Evolutionary conservation across 495 filamentous ascomycete species (phyloP).

Genomic region (Tetracladium marchalianum): DNA sequence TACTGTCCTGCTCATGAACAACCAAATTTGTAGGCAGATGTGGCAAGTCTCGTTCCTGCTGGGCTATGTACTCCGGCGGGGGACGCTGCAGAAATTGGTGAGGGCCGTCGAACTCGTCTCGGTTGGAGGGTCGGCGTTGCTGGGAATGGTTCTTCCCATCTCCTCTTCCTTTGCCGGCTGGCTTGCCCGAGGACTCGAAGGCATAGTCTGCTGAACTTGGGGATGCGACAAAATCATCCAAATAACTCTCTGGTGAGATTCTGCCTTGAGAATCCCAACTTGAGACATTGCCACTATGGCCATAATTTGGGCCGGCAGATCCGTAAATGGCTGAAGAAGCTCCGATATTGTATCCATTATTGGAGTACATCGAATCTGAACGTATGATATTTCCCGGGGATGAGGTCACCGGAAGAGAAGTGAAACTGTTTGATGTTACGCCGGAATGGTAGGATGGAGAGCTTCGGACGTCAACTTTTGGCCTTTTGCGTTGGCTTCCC

Average conservation of each 20-base stretch:
- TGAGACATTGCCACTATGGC: slow-evolving; percentile 9
- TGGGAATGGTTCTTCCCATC: slow-evolving; percentile 48
- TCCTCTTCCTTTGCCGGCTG: slow-evolving; percentile 30
- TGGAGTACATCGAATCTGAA: slow-evolving; percentile 13
- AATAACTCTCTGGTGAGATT: slow-evolving; percentile 19
- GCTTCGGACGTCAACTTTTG: slow-evolving; percentile 15
- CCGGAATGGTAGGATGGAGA: slow-evolving; percentile 7
- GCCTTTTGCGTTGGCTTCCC: slow-evolving; percentile 7
- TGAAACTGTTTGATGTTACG: slow-evolving; percentile 13
- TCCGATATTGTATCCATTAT: slow-evolving; percentile 15
- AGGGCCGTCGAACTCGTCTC: slow-evolving; percentile 83
- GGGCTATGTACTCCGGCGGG: slow-evolving; percentile 50
- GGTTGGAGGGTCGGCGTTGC: slow-evolving; percentile 59
- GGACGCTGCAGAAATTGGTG: slow-evolving; percentile 68
- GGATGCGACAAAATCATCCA: slow-evolving; percentile 20
- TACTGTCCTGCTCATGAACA: slow-evolving; percentile 73
- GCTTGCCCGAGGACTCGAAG: slow-evolving; percentile 14
- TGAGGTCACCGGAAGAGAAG: slow-evolving; percentile 7
- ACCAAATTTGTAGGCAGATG: slow-evolving; percentile 74
- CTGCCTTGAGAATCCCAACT: slow-evolving; percentile 18
- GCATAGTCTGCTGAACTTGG: slow-evolving; percentile 18
- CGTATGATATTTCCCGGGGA: slow-evolving; percentile 4
- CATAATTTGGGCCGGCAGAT: slow-evolving; percentile 14
- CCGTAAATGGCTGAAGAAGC: slow-evolving; percentile 17
- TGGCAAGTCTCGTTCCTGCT: slow-evolving; percentile 69